Base-by-base conservation (phyloP, 108 stramenopile genomes). In the Schizochytrium sp. region DNA sequence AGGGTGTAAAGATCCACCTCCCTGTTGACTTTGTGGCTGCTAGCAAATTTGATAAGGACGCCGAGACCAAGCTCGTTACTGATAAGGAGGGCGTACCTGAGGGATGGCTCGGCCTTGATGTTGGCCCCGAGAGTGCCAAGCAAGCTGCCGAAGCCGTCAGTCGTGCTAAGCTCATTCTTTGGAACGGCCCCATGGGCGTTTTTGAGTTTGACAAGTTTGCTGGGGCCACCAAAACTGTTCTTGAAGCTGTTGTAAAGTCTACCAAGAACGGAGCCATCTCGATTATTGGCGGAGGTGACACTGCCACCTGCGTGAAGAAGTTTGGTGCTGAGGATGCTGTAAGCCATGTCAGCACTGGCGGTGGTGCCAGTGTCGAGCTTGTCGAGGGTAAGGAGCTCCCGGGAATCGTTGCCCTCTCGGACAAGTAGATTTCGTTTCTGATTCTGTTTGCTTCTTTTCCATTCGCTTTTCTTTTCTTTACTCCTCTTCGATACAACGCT, bases 271-370 rank as follows among this genome's bases (percentile, higher is more conserved):
- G 98, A 56, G 97, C 95, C 15, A 97, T 93, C 61, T 97, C 97
- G 12, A 98, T 99, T 90, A 96, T 99, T 83, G 99, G 99, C 90
- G 99, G 99, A 90, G 99, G 99, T 87, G 99, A 99, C 95, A 83
- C 76, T 5, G 76, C 76, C 50, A 83, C 76, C 28, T 83, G 76
- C 40, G 76, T 83, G 5, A 83, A 83, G 55, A 83, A 83, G 76
- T 83, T 38, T 83, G 76, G 76, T n/a, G 76, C 76, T 5, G 53
- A 49, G 47, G 76, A 55, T 53, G 28, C 49, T n/a, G 76, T 83
- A 47, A 83, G 76, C 76, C 76, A 83, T 28, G 76, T 83, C 76
- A 55, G 50, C 47, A 72, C 97, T 19, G 96, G 97, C 44, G 97
- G 97, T 60, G 98, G 98, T 59, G 98, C 98, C 44, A 95, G 95